phyloP scores from a whole-genome alignment of 2,329 filamentous ascomycete species.

The Ceratocystis harringtonii region DNA sequence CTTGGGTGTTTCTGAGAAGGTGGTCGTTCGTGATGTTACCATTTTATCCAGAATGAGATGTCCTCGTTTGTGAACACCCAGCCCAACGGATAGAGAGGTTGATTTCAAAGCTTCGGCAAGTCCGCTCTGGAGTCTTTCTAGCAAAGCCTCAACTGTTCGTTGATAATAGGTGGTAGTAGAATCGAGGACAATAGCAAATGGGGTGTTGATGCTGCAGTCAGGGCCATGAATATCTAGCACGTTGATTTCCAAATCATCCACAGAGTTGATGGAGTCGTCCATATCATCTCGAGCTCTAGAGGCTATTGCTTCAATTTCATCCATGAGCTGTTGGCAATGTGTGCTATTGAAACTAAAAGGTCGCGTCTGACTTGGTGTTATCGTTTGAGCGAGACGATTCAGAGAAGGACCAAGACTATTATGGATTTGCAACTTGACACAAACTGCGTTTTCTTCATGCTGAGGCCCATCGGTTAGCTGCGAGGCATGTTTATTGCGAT shows the following conservation, averaged over 20 bases:
- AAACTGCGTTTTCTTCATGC: slow-evolving; percentile 31
- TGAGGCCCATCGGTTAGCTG: slow-evolving; percentile 1
- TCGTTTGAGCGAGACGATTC: slow-evolving; percentile 29
- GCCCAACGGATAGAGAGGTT: slow-evolving; percentile 32
- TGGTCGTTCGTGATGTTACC: slow-evolving; percentile 27
- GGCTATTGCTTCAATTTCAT: slow-evolving; percentile 27
- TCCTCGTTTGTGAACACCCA: slow-evolving; percentile 37
- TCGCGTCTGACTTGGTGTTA: slow-evolving; percentile 31
- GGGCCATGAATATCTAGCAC: slow-evolving; percentile 33
- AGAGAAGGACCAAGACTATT: slow-evolving; percentile 38
- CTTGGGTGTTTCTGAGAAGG: slow-evolving; percentile 23
- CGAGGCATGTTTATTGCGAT: slow-evolving; percentile 25
- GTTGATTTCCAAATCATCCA: slow-evolving; percentile 36
- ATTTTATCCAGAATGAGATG: slow-evolving; percentile 38
- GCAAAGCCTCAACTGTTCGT: slow-evolving; percentile 32
- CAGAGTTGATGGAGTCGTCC: slow-evolving; percentile 28
- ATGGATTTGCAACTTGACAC: slow-evolving; percentile 31
- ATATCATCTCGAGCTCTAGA: slow-evolving; percentile 26
- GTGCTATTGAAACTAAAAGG: slow-evolving; percentile 29
- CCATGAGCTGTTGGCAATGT: slow-evolving; percentile 33
- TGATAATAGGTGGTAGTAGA: slow-evolving; percentile 30
- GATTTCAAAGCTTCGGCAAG: slow-evolving; percentile 34
- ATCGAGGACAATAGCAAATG: slow-evolving; percentile 31
- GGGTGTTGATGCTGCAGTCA: slow-evolving; percentile 33
- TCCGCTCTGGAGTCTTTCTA: slow-evolving; percentile 37